A percentile compares a stretch with the other conserved stretches of the same genome.
Evolutionary conservation across 805 yeast genomes (phyloP).

Genomic region (Ascoidea tarda): DNA sequence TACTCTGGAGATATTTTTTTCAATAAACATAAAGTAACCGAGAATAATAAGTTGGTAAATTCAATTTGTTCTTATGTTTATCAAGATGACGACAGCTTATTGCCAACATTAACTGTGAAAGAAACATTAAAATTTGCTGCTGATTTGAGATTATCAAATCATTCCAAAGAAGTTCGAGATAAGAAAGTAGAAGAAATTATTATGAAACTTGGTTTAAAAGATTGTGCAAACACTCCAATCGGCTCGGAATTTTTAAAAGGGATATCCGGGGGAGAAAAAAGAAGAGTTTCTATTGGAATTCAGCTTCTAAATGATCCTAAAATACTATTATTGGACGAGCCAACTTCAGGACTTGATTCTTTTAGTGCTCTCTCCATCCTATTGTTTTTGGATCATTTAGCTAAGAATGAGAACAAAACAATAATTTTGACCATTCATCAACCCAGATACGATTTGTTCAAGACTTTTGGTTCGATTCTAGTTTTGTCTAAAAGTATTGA

Average conservation of each 20-base stretch:
- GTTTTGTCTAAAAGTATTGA: conserved; percentile 37
- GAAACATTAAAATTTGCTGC: conserved; percentile 72
- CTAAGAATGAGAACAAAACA: conserved; percentile 43
- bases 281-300: conserved; percentile 72
- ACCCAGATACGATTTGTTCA: conserved; percentile 56
- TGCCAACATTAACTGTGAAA: conserved; percentile 59
- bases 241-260: conserved; percentile 51
- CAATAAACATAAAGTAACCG: conserved; percentile 19
- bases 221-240: conserved; percentile 63
- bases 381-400: conserved; percentile 39
- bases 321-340: conserved; percentile 67
- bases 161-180: conserved; percentile 16
- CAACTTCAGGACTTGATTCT: conserved; percentile 80
- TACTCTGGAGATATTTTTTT: conserved; percentile 29
- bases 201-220: conserved; percentile 48
- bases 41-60: conserved; percentile 22
- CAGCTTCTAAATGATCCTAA: conserved; percentile 64
- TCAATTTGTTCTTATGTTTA: conserved; percentile 61
- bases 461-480: conserved; percentile 55
- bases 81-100: conserved; percentile 64
- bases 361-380: conserved; percentile 62
- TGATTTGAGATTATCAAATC: conserved; percentile 39
- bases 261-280: conserved; percentile 67
- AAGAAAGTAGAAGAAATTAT: conserved; percentile 41
- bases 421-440: conserved; percentile 73